phyloP scores from a whole-genome alignment of 352 stramenopile genomes.

The Phytopythium sindhum region DNA sequence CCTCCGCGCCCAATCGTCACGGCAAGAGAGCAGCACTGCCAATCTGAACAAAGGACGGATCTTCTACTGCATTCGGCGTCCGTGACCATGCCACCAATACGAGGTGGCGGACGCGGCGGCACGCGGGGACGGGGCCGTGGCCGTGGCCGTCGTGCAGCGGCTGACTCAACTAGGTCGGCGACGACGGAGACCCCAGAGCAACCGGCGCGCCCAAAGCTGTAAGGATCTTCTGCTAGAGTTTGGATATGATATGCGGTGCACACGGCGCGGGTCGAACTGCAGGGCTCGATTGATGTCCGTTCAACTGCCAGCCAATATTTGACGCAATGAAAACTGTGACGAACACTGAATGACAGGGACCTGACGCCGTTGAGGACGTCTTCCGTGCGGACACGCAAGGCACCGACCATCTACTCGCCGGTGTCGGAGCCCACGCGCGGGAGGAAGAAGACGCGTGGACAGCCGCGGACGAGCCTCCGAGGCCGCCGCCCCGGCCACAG shows the following conservation, averaged over 20 bases:
- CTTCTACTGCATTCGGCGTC: no score
- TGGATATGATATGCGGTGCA: background rate
- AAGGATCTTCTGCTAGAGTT: background rate
- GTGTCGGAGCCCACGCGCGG: conserved; percentile 1
- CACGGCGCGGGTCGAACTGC: background rate
- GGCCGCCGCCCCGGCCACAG: background rate
- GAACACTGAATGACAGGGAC: background rate
- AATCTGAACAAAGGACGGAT: no score
- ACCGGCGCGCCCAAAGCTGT: background rate
- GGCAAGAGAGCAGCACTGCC: no score
- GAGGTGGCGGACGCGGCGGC: no score
- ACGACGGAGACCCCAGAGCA: background rate
- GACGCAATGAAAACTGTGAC: background rate
- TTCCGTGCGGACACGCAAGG: conserved; percentile 9
- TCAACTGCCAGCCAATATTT: no score
- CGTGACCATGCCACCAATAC: no score
- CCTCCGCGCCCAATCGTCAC: no score
- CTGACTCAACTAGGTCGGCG: background rate
- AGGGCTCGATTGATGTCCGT: background rate
- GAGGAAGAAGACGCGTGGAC: background rate
- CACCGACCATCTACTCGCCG: conserved; percentile 18
- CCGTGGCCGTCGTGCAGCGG: background rate
- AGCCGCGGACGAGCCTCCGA: background rate
- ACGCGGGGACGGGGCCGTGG: background rate
- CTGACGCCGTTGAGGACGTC: background rate